Evolutionary conservation across 1,139 yeast species (phyloP).

Genomic region (Blastobotrys capitulatus): DNA sequence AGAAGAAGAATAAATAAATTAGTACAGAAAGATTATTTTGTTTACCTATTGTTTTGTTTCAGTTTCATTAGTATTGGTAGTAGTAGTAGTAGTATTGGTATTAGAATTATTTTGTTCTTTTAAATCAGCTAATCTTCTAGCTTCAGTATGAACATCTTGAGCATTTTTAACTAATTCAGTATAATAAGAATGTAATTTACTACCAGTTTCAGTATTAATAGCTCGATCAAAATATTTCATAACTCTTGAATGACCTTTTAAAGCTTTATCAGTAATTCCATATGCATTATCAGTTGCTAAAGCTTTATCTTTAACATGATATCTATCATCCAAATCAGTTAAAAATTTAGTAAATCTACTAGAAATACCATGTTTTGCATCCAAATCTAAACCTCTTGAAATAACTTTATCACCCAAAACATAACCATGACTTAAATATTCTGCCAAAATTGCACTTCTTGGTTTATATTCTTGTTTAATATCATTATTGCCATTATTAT

Average conservation of each 20-base stretch:
- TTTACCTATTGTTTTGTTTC: conserved; percentile 8
- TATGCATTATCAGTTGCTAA: conserved; percentile 40
- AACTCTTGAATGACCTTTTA: conserved; percentile 35
- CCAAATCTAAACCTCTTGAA: conserved; percentile 51
- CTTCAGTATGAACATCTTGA: conserved; percentile 64
- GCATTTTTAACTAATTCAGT: conserved; percentile 51
- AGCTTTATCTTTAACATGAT: conserved; percentile 51
- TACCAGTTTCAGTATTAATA: conserved; percentile 41
- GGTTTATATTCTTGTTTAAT: conserved; percentile 75
- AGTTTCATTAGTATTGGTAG: conserved; percentile 8
- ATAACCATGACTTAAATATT: conserved; percentile 68
- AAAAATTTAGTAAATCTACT: conserved; percentile 52
- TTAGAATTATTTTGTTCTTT: conserved; percentile 33
- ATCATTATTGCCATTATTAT: conserved; percentile 33
- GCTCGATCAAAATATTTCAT: conserved; percentile 48
- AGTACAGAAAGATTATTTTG: neutral
- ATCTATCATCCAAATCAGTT: conserved; percentile 51
- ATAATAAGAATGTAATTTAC: conserved; percentile 49
- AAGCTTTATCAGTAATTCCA: conserved; percentile 35
- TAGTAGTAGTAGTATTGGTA: neutral
- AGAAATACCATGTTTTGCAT: conserved; percentile 59
- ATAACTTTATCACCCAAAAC: conserved; percentile 57
- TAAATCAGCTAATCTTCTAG: conserved; percentile 59
- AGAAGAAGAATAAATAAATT: neutral
- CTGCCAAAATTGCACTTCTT: conserved; percentile 69